Base-by-base conservation (phyloP, 2,329 filamentous ascomycete species). In the Corynespora cassiicola region DNA sequence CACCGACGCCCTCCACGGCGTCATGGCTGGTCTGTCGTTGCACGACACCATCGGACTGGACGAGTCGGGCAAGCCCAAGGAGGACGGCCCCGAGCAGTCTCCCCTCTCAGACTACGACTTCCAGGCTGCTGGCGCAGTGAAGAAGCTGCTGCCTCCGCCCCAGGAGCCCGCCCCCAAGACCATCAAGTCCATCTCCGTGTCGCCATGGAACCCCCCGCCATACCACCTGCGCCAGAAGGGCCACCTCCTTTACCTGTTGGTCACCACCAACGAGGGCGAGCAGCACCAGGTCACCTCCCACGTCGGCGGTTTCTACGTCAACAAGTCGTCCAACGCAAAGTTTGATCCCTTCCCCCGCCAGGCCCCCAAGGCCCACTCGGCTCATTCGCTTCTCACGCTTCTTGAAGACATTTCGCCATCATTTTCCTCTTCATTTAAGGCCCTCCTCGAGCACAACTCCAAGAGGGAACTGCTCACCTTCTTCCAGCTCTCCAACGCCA, bases 191-290 rank as follows among this genome's bases (percentile, higher is more conserved):
- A 82, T 99, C 36, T 84, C 88, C 19, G 76, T 99, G 19, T 97
- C 94, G 10, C 80, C 90, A 5, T 99, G 94, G 94, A 97, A 97
- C 72, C 94, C 95, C 23, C 91, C 92, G 25, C 94, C 94, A 30
- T 90, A 92, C 66, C 84, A 95, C 65, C 81, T 96, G 35, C 85
- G 91, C 52, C 90, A 95, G 64, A 90, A 88, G 64, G 94, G 94
- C 15, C 94, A 99, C 68, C 76, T 99, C 41, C 79, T 99, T 31
- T 99, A 99, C 70, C 79, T 99, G 14, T 79, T 90, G 48, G 79
- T 94, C 27, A 92, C 87, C 11, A 97, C 91, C 40, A 92, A 90
- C 56, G 94, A 99, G 71, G 91, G 91, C 48, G 94, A 99, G 73
- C 90, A 95, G 68, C 85, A 87, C 69, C 90, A 96, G 69, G 87